Conservation (phyloP, 1,139 yeast species). For the Pneumocystis oryctolagi region DNA sequence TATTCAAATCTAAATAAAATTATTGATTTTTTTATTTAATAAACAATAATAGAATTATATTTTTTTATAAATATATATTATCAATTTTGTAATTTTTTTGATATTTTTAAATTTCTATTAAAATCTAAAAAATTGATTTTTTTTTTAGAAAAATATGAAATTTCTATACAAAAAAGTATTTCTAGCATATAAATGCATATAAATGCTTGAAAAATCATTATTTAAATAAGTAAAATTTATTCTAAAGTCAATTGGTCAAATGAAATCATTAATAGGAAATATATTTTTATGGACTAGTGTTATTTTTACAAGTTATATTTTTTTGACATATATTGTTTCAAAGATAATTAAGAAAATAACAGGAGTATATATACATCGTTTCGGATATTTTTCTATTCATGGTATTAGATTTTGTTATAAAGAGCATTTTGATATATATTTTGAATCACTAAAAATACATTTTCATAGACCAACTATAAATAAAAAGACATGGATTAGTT, state of each 20-base stretch:
- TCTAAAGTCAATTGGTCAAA: neutral
- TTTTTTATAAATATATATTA: too few species aligned
- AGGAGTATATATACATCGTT: slow-evolving; percentile 30
- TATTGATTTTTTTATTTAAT: too few species aligned
- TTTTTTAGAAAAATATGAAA: neutral
- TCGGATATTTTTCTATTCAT: slow-evolving; percentile 29
- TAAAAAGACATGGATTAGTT: slow-evolving; percentile 21
- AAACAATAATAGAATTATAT: too few species aligned
- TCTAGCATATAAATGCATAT: neutral
- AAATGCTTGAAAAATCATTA: neutral
- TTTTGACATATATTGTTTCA: neutral
- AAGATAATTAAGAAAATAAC: slow-evolving; percentile 24
- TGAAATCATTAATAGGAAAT: neutral
- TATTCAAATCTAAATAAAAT: too few species aligned
- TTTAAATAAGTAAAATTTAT: neutral
- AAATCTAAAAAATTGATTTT: neutral
- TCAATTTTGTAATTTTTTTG: too few species aligned
- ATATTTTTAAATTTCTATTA: too few species aligned
- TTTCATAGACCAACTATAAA: slow-evolving; percentile 31
- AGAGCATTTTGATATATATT: slow-evolving; percentile 24
- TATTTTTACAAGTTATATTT: neutral
- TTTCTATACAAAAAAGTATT: too few species aligned
- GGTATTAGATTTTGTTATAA: slow-evolving; percentile 25
- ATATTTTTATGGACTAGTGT: neutral
- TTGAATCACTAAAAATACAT: slow-evolving; percentile 25